Evolutionary conservation across 78 protist genomes (phyloP).

Genomic region (Protostelium mycophagum): DNA sequence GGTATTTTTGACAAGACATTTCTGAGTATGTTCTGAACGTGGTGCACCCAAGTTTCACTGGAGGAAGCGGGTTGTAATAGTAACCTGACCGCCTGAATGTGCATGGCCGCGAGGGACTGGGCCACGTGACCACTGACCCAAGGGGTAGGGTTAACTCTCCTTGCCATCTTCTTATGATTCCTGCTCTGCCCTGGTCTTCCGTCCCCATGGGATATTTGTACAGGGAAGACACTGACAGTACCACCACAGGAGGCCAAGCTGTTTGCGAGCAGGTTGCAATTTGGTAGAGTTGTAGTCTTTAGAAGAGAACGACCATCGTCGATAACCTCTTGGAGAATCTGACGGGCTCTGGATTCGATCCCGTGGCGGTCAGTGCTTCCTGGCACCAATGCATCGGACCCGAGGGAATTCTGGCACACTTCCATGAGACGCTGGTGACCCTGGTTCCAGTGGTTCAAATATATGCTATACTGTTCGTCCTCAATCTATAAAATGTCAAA

Average conservation of each 20-base stretch:
- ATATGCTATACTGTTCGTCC: background rate
- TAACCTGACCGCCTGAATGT: background rate
- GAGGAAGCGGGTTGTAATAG: background rate
- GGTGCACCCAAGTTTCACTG: background rate
- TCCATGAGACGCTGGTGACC: conserved; percentile 13
- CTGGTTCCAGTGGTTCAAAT: background rate
- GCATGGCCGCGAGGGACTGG: background rate
- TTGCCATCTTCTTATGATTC: background rate
- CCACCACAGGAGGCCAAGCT: background rate
- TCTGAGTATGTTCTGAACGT: background rate
- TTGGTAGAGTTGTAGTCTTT: background rate
- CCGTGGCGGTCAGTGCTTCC: background rate
- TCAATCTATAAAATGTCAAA: background rate
- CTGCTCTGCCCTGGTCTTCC: background rate
- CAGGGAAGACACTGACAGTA: background rate
- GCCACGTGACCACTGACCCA: conserved; percentile 7
- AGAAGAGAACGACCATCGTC: background rate
- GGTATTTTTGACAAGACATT: background rate
- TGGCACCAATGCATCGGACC: background rate
- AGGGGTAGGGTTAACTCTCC: background rate
- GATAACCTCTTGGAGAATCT: background rate
- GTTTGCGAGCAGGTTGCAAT: background rate
- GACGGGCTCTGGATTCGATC: background rate
- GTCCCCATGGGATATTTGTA: background rate
- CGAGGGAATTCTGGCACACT: background rate